Evolutionary conservation across 257 asterid genomes (phyloP).

Genomic region (Ligustrum vulgare): DNA sequence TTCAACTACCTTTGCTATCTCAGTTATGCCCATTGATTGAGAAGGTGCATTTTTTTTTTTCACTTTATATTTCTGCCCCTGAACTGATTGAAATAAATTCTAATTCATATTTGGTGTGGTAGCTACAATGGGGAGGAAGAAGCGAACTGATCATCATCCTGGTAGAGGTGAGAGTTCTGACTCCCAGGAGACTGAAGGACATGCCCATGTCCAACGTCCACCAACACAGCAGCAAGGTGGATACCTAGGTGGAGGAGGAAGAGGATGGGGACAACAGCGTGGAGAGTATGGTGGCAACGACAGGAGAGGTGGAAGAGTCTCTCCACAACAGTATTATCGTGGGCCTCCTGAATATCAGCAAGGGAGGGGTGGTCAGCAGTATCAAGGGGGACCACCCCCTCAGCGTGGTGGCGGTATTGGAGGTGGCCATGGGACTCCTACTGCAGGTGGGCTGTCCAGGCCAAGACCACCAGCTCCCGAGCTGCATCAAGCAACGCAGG

Average conservation of each 20-base stretch:
- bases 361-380: conserved; percentile 51
- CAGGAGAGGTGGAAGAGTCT: conserved; percentile 41
- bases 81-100: neutral
- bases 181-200: conserved; percentile 52
- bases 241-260: conserved; percentile 45
- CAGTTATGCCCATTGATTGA: neutral
- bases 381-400: conserved; percentile 55
- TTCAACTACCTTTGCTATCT: neutral
- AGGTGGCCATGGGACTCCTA: conserved; percentile 62
- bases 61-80: neutral
- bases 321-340: conserved; percentile 39
- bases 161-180: conserved; percentile 67
- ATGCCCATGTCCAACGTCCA: conserved; percentile 54
- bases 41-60: neutral
- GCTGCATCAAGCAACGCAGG: conserved; percentile 94
- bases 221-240: conserved; percentile 44
- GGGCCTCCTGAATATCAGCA: conserved; percentile 44
- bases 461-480: conserved; percentile 80
- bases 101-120: conserved; percentile 32
- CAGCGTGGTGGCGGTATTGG: conserved; percentile 53
- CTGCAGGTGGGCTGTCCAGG: conserved; percentile 69
- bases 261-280: conserved; percentile 46
- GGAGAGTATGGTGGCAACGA: conserved; percentile 59
- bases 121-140: conserved; percentile 75
- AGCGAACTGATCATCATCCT: conserved; percentile 60